Conservation (phyloP, 2,329 filamentous ascomycete genomes). For the Trichoderma sp. region DNA sequence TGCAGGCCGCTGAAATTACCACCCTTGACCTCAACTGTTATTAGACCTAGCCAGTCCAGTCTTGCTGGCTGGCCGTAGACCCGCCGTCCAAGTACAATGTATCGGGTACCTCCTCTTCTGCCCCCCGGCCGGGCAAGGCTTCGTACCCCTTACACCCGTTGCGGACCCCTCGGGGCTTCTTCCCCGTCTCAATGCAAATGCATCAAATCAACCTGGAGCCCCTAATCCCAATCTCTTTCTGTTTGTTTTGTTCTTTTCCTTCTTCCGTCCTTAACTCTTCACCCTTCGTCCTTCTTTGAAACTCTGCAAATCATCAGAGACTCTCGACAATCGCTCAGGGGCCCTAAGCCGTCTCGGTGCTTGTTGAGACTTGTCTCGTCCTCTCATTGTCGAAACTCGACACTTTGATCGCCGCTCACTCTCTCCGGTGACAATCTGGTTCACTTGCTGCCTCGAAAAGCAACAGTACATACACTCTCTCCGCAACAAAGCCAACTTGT, state of each 20-base stretch:
- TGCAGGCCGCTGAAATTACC: constrained; percentile 10
- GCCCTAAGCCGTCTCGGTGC: constrained; percentile 15
- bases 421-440: not conserved
- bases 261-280: not conserved
- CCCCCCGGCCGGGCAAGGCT: constrained; percentile 1
- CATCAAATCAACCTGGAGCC: constrained; percentile 17
- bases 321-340: constrained; percentile 10
- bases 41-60: not conserved
- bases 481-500: not conserved
- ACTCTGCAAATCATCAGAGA: constrained; percentile 10
- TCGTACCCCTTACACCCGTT: constrained; percentile 15
- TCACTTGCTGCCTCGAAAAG: not conserved
- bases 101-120: not conserved
- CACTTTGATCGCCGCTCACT: constrained; percentile 14
- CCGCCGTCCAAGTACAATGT: not conserved
- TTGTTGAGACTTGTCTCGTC: constrained; percentile 20
- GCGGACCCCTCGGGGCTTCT: constrained; percentile 9
- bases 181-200: constrained; percentile 14
- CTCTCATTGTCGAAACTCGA: constrained; percentile 16
- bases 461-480: not conserved
- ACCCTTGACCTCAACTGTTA: not conserved
- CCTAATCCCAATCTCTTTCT: constrained; percentile 16
- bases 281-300: constrained; percentile 11
- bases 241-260: not conserved
- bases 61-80: not conserved